Base-by-base conservation (phyloP, 1,284 basidiomycete genomes). In the Fomitiporia mediterranea region DNA sequence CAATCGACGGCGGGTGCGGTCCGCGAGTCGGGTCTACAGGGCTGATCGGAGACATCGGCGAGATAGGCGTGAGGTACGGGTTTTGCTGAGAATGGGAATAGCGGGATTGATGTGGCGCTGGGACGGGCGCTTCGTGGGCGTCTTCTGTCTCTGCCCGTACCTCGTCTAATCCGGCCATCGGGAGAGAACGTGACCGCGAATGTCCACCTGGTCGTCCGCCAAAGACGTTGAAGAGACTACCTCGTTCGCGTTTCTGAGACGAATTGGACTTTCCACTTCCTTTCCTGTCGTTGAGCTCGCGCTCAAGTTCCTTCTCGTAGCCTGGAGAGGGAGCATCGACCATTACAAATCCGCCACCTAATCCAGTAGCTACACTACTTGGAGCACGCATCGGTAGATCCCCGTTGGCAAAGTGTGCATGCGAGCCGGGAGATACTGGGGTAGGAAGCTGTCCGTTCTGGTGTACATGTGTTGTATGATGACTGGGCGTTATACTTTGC, bases 1-100 rank as follows among this genome's bases (percentile, higher is more conserved):
- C 70, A 60, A 80, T 79, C 50, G 79, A 69, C 21, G 78, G 79
- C 19, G 78, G 76, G 28, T 53, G 38, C 23, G 53, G 53, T 3
- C 57, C 57, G 1, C 17, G n/a, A 4, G 43, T 37, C 19, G 35
- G 35, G 35, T 53, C 50, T 8, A 28, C 23, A 28, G 43, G 43
- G 28, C 43, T 44, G 9, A n/a, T 34, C 13, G 43, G 51, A 13
- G 15, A 39, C 9, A 52, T 19, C 3, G 44, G 46, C 17, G 56
- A 50, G 21, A 28, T 47, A 11, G 48, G 49, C 19, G 40, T 56
- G 35, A 30, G 48, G 32, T 44, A 56, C 21, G 43, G 53, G 17
- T 55, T 55, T 17, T 43, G 38, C 17, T 43, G 23, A 13, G 38
- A 25, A 40, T 51, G 38, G 23, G 35, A 39, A 6, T 15, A 23